These are phyloP conservation scores for Brassica nigra DNA, from an alignment of 345 rosid species.

Conservation along the genomic window DNA sequence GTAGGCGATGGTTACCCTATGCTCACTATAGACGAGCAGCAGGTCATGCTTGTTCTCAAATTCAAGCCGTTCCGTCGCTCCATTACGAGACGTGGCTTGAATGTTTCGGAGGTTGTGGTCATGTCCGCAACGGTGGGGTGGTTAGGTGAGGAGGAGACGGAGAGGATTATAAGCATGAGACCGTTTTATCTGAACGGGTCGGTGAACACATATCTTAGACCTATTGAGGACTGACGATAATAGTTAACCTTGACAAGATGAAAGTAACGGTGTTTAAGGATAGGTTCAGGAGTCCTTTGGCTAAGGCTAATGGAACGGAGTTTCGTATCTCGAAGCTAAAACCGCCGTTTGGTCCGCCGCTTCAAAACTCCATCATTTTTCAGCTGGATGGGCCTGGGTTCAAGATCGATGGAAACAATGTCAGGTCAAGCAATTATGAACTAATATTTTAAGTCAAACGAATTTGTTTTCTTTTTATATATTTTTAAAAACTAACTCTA, in stretches of 20 bases:
- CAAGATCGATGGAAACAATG: constrained; percentile 47
- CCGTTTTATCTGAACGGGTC: constrained; percentile 58
- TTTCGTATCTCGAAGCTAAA: constrained; percentile 41
- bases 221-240: constrained; percentile 58
- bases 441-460: not conserved
- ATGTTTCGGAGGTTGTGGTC: constrained; percentile 60
- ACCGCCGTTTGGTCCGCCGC: constrained; percentile 33
- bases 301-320: constrained; percentile 72
- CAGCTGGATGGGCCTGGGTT: constrained; percentile 66
- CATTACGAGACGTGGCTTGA: constrained; percentile 44
- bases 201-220: constrained; percentile 58
- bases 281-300: constrained; percentile 48
- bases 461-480: not conserved
- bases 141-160: constrained; percentile 30
- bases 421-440: constrained; percentile 28
- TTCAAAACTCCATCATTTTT: constrained; percentile 49
- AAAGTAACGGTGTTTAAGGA: constrained; percentile 48
- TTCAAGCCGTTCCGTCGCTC: constrained; percentile 51
- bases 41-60: constrained; percentile 39
- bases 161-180: constrained; percentile 41
- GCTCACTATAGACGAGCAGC: constrained; percentile 49
- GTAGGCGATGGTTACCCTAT: constrained; percentile 63
- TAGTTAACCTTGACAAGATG: constrained; percentile 58
- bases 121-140: constrained; percentile 61
- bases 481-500: too few species aligned